phyloP scores from a whole-genome alignment of 129 eudicot species.

The Scalesia atractyloides region DNA sequence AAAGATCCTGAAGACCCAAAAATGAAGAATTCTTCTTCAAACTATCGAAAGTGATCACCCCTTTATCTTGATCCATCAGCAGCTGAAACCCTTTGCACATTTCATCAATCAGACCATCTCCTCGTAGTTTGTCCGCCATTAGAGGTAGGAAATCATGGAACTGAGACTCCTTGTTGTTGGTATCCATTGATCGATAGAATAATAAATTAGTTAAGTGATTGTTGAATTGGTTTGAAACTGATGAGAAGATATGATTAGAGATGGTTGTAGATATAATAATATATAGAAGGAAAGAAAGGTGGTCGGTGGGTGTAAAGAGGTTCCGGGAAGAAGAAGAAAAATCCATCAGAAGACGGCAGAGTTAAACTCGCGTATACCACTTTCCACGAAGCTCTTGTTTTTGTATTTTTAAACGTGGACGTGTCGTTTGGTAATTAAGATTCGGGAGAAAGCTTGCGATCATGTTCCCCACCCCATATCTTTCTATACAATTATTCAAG shows the following conservation, averaged over 20 bases:
- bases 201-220: constrained; percentile 1
- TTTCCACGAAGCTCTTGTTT: constrained; percentile 24
- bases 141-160: constrained; percentile 64
- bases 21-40: constrained; percentile 56
- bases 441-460: background rate
- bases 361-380: constrained; percentile 19
- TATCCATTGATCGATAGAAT: constrained; percentile 24
- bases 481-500: background rate
- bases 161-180: constrained; percentile 29
- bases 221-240: constrained; percentile 8
- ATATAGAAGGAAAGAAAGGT: background rate
- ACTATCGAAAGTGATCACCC: constrained; percentile 78
- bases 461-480: background rate
- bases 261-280: constrained; percentile 8
- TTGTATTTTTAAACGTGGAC: background rate
- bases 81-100: constrained; percentile 71
- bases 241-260: background rate
- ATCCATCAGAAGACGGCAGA: constrained; percentile 25
- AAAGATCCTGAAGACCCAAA: constrained; percentile 62
- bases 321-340: constrained; percentile 38
- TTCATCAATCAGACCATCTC: constrained; percentile 71
- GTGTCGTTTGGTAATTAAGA: background rate
- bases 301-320: constrained; percentile 19
- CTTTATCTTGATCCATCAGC: constrained; percentile 61
- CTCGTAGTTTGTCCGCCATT: constrained; percentile 75